These are phyloP conservation scores for Blepharisma stoltei DNA, from an alignment of 73 alveolate genomes.

Conservation along the genomic window DNA sequence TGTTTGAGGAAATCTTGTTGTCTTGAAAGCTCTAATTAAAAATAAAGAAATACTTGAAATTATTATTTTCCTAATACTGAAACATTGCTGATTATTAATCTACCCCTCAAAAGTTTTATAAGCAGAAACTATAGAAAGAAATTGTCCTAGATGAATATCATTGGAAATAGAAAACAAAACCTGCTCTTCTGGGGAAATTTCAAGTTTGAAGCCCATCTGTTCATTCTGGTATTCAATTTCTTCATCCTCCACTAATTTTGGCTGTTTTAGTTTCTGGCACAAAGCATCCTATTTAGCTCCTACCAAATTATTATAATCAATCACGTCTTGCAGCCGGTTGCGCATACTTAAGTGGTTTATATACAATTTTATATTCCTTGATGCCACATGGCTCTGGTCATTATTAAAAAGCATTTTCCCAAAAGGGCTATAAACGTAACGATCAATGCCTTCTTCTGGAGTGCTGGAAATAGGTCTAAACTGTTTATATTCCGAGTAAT, in stretches of 20 bases:
- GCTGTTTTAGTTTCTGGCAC: neutral
- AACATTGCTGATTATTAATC: no score
- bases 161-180: neutral
- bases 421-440: constrained; percentile 1
- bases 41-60: no score
- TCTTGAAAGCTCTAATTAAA: no score
- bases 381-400: neutral
- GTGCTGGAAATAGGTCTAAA: neutral
- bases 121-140: neutral
- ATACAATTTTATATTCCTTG: neutral
- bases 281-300: neutral
- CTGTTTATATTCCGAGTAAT: neutral
- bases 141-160: neutral
- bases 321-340: neutral
- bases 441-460: neutral
- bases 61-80: no score
- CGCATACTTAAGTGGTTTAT: neutral
- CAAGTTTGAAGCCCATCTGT: neutral
- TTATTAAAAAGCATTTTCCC: constrained; percentile 28
- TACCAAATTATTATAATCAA: constrained; percentile 11
- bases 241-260: neutral
- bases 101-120: no score
- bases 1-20: no score
- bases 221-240: constrained; percentile 18
- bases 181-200: neutral